phyloP scores from a whole-genome alignment of 2,329 filamentous ascomycete genomes.

The Verruconis gallopava region DNA sequence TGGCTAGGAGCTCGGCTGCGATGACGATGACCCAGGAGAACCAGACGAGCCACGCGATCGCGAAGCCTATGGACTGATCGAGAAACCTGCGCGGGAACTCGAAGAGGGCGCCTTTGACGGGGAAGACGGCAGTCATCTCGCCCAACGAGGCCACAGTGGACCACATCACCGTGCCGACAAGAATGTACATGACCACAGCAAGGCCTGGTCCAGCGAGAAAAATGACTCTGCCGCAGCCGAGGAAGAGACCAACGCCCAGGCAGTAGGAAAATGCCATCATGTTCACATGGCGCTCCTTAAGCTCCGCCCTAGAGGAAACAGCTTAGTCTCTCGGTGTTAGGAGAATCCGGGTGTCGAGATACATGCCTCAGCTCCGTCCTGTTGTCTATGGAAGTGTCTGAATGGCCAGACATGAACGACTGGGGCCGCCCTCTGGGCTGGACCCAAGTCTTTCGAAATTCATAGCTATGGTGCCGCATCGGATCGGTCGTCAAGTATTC shows the following conservation, averaged over 20 bases:
- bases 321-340: too few species aligned
- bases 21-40: conserved; percentile 12
- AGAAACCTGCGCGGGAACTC: conserved; percentile 13
- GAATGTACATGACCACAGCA: conserved; percentile 12
- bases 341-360: too few species aligned
- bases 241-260: conserved; percentile 11
- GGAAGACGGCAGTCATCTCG: conserved; percentile 14
- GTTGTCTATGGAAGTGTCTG: not conserved
- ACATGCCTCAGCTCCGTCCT: conserved; percentile 1
- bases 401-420: not conserved
- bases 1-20: conserved; percentile 11
- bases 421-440: not conserved
- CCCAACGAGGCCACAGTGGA: conserved; percentile 11
- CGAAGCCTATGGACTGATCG: conserved; percentile 12
- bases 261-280: conserved; percentile 12
- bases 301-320: not conserved
- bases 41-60: conserved; percentile 12
- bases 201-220: conserved; percentile 12
- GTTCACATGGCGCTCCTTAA: too few species aligned
- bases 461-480: not conserved
- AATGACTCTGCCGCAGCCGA: conserved; percentile 11
- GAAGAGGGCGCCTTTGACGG: conserved; percentile 12
- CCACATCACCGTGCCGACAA: conserved; percentile 12
- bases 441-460: not conserved
- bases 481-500: not conserved